phyloP scores from a whole-genome alignment of 495 filamentous ascomycete genomes.

The Achaetomiella virescens region DNA sequence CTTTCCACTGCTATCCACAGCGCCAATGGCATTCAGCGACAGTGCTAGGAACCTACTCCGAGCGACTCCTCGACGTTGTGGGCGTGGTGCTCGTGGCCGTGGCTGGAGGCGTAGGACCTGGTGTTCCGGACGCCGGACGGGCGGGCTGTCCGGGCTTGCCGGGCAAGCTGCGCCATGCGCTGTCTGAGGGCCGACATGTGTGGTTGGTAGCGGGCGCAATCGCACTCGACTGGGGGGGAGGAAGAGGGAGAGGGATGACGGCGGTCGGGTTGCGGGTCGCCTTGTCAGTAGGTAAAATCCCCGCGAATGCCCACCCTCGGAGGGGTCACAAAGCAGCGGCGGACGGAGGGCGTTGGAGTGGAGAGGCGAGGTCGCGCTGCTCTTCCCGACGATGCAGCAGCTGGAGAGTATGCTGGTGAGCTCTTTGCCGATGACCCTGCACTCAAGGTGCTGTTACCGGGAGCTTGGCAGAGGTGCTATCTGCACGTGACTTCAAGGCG shows the following conservation, averaged over 20 bases:
- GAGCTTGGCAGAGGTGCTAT: constrained; percentile 13
- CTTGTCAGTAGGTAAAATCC: constrained; percentile 2
- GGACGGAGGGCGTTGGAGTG: background rate
- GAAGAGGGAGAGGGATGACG: constrained; percentile 5
- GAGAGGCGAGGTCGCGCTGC: background rate
- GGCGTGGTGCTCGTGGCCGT: constrained; percentile 28
- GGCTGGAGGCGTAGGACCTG: constrained; percentile 42
- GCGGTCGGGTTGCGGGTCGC: constrained; percentile 5
- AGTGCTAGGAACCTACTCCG: constrained; percentile 33
- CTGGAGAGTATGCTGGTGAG: constrained; percentile 9
- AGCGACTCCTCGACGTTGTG: constrained; percentile 39
- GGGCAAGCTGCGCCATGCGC: constrained; percentile 32
- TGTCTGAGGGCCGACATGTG: constrained; percentile 44
- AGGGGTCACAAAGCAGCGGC: background rate
- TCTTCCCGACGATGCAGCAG: constrained; percentile 1
- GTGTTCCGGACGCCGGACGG: constrained; percentile 25
- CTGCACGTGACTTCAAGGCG: constrained; percentile 15
- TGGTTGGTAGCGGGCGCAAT: constrained; percentile 14
- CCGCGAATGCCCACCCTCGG: background rate
- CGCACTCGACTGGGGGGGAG: constrained; percentile 11
- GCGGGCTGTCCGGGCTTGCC: constrained; percentile 30
- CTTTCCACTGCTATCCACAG: background rate
- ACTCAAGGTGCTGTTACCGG: constrained; percentile 2
- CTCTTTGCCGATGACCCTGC: constrained; percentile 8
- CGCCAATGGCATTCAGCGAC: background rate